phyloP scores from a whole-genome alignment of 2,329 filamentous ascomycete genomes.

The Rhexocercosporidium sp. region DNA sequence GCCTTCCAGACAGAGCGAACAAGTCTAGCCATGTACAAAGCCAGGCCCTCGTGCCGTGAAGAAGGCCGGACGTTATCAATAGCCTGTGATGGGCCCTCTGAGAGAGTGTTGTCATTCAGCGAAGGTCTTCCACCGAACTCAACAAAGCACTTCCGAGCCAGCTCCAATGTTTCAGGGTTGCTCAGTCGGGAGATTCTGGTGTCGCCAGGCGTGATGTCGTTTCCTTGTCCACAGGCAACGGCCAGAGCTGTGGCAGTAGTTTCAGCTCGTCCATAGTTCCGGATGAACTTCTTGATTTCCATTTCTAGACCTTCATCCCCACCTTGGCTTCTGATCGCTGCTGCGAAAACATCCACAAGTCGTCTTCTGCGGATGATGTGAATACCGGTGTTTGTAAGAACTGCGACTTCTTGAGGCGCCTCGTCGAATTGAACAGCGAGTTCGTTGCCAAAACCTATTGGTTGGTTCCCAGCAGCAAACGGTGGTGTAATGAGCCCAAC shows the following conservation, averaged over 20 bases:
- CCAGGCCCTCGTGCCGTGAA: slow-evolving; percentile 85
- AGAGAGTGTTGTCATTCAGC: slow-evolving; percentile 75
- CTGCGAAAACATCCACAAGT: slow-evolving; percentile 90
- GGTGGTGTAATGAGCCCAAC: slow-evolving; percentile 77
- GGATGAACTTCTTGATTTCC: slow-evolving; percentile 83
- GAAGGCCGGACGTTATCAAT: slow-evolving; percentile 87
- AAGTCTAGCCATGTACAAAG: slow-evolving; percentile 86
- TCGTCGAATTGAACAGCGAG: slow-evolving; percentile 94
- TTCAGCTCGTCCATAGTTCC: slow-evolving; percentile 85
- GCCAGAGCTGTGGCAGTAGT: slow-evolving; percentile 89
- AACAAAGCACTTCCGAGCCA: slow-evolving; percentile 86
- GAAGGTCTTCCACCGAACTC: slow-evolving; percentile 89
- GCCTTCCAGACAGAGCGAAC: slow-evolving; percentile 88
- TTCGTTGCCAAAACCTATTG: slow-evolving; percentile 90
- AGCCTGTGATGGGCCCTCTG: slow-evolving; percentile 64
- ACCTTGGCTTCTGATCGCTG: slow-evolving; percentile 73
- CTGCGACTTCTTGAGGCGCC: slow-evolving; percentile 79
- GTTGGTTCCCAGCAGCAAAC: slow-evolving; percentile 70
- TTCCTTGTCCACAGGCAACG: slow-evolving; percentile 92
- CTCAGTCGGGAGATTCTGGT: slow-evolving; percentile 72
- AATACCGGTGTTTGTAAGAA: slow-evolving; percentile 89
- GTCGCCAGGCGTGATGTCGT: slow-evolving; percentile 73
- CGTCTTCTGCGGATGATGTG: slow-evolving; percentile 84
- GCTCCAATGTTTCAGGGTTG: slow-evolving; percentile 85
- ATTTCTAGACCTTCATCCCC: slow-evolving; percentile 82